Conservation (phyloP, 2,329 filamentous ascomycete genomes). For the Chaetomium sp. region DNA sequence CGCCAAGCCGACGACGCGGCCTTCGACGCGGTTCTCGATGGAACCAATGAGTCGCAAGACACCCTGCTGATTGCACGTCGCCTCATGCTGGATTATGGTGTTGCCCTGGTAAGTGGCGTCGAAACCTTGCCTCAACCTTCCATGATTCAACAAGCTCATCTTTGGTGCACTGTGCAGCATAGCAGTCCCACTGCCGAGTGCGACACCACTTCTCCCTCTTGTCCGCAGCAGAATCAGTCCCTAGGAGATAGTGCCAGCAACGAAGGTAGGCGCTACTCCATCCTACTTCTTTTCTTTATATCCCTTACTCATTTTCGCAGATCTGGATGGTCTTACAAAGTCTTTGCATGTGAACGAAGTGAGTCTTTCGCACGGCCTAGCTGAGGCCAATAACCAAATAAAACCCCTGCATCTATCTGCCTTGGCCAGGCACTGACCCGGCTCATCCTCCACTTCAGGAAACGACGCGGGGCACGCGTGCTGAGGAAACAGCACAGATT, state of each 20-base stretch:
- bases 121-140: slow-evolving; percentile 6
- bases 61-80: slow-evolving; percentile 37
- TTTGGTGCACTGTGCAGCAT: slow-evolving; percentile 15
- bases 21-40: slow-evolving; percentile 26
- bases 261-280: background rate
- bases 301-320: background rate
- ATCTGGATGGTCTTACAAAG: background rate
- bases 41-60: slow-evolving; percentile 37
- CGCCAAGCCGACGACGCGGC: slow-evolving; percentile 26
- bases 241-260: background rate
- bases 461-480: slow-evolving; percentile 19
- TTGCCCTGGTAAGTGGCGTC: slow-evolving; percentile 35
- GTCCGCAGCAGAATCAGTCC: slow-evolving; percentile 3
- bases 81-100: slow-evolving; percentile 34
- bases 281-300: background rate
- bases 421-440: slow-evolving; percentile 23
- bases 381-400: slow-evolving; percentile 1
- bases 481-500: background rate
- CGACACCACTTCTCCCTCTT: background rate
- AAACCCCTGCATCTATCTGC: slow-evolving; percentile 8
- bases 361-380: slow-evolving; percentile 13
- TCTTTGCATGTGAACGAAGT: slow-evolving; percentile 1
- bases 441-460: background rate
- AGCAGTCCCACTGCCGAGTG: slow-evolving; percentile 21
- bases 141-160: slow-evolving; percentile 4